Conservation (phyloP, 2,329 filamentous ascomycete species). For the Penicillium verrucosum region DNA sequence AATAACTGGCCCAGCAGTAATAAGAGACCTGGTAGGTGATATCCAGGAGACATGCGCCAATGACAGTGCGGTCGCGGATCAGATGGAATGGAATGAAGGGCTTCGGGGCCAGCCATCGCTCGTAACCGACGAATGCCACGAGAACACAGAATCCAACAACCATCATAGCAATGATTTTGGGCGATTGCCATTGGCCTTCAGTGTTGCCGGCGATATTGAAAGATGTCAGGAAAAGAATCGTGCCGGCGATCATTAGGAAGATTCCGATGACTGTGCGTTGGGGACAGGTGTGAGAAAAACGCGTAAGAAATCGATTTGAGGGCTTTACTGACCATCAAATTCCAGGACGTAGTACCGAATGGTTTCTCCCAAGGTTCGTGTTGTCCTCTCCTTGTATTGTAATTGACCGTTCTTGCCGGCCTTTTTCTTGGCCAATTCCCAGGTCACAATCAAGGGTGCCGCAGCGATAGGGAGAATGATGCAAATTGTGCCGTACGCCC, state of each 20-base stretch:
- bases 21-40: constrained; percentile 30
- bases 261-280: constrained; percentile 50
- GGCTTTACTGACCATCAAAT: constrained; percentile 51
- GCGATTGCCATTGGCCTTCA: constrained; percentile 40
- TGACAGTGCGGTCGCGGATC: constrained; percentile 23
- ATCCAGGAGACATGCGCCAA: constrained; percentile 29
- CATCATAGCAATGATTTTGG: constrained; percentile 49
- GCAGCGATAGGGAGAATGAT: constrained; percentile 59
- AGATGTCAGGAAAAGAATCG: constrained; percentile 51
- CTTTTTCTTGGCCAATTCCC: constrained; percentile 55
- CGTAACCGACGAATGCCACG: constrained; percentile 52
- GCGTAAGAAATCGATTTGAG: background rate
- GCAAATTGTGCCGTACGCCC: constrained; percentile 61
- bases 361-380: constrained; percentile 47
- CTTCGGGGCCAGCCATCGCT: constrained; percentile 49
- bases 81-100: constrained; percentile 49
- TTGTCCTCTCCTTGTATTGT: constrained; percentile 34
- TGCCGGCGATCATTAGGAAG: constrained; percentile 57
- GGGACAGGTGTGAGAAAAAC: background rate
- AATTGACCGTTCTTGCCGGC: constrained; percentile 56
- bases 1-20: constrained; percentile 32
- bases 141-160: constrained; percentile 55
- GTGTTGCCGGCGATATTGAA: constrained; percentile 47
- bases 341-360: constrained; percentile 55
- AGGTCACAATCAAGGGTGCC: constrained; percentile 54